These are phyloP conservation scores for Backusella luteola DNA, from an alignment of 192 early-diverging fungal genomes.

Conservation along the genomic window DNA sequence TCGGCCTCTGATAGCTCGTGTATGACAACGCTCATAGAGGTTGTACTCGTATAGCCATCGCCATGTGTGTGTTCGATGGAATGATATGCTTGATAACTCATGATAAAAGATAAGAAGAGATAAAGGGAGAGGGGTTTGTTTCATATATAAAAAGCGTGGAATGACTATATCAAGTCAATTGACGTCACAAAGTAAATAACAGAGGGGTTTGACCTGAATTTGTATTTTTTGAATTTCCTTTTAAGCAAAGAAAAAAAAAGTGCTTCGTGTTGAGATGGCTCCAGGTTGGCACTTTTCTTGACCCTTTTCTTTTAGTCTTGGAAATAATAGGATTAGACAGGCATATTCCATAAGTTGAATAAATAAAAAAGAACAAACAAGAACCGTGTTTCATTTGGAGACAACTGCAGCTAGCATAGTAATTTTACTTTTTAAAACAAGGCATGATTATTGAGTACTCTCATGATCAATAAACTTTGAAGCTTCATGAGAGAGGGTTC, in stretches of 20 bases:
- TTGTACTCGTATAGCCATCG: neutral
- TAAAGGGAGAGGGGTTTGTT: neutral
- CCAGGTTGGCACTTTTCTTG: too few relatives aligned
- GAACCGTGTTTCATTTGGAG: too few relatives aligned
- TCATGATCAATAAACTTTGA: too few relatives aligned
- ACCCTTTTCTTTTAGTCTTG: too few relatives aligned
- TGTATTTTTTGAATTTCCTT: neutral
- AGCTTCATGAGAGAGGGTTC: too few relatives aligned
- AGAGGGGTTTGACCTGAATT: neutral
- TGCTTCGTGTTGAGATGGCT: too few relatives aligned
- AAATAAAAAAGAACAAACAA: too few relatives aligned
- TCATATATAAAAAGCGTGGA: neutral
- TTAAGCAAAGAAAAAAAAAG: neutral
- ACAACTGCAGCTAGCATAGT: too few relatives aligned
- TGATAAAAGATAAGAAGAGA: neutral
- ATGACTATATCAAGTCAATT: neutral
- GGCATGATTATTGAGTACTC: too few relatives aligned
- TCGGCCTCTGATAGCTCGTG: slow-evolving; percentile 6
- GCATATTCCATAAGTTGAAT: too few relatives aligned
- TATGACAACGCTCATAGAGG: neutral
- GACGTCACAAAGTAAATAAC: neutral
- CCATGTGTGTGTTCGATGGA: neutral
- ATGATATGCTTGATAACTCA: slow-evolving; percentile 13
- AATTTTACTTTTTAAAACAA: too few relatives aligned
- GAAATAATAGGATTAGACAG: too few relatives aligned